Percentiles rank a stretch among this genome's conserved stretches.
Evolutionary conservation across 176 grass and related monocot genomes (phyloP).

Genomic region (Juncus effusus): DNA sequence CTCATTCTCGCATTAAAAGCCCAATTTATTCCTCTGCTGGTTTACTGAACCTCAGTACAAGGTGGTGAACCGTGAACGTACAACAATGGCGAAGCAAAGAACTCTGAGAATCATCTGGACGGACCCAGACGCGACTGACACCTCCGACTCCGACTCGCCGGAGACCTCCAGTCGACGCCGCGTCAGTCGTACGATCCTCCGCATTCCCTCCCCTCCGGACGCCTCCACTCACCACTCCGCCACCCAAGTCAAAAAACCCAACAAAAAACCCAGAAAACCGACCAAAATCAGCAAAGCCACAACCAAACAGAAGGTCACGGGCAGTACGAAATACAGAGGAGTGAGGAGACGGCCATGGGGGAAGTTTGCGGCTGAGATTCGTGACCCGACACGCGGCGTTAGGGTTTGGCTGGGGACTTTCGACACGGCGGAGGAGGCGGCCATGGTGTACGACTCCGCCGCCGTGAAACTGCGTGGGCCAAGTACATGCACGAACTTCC

Average conservation of each 20-base stretch:
- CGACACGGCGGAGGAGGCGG: conserved; percentile 88
- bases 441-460: conserved; percentile 68
- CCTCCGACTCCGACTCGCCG: conserved; percentile 43
- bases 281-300: neutral
- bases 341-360: conserved; percentile 78
- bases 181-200: conserved; percentile 42
- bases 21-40: conserved; percentile 7
- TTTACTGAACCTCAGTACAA: too few species aligned
- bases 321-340: conserved; percentile 70
- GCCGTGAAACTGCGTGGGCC: conserved; percentile 63
- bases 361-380: conserved; percentile 86
- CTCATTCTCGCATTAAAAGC: conserved; percentile 15
- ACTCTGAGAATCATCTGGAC: conserved; percentile 78
- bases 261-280: neutral
- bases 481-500: conserved; percentile 55
- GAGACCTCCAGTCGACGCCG: conserved; percentile 28
- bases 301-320: conserved; percentile 17
- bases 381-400: conserved; percentile 73
- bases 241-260: neutral
- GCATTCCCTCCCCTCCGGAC: conserved; percentile 24
- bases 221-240: neutral
- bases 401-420: conserved; percentile 95
- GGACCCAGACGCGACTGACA: conserved; percentile 86
- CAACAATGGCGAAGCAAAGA: conserved; percentile 53
- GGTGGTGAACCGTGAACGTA: too few species aligned